These are phyloP conservation scores for Saccharomycopsis lassenensis DNA, from an alignment of 805 yeast genomes.

Conservation along the genomic window DNA sequence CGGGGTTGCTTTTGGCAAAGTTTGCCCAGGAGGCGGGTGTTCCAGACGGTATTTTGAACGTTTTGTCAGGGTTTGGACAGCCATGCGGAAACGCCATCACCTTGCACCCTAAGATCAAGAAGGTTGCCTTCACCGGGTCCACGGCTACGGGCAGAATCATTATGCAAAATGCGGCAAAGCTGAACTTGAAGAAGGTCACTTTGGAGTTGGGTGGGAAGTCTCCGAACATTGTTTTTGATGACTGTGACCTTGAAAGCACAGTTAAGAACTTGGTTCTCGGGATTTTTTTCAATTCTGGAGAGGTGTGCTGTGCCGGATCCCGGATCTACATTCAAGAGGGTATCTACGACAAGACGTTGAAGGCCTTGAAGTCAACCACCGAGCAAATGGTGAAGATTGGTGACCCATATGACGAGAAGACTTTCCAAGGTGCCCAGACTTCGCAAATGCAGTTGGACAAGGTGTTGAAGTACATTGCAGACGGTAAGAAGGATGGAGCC, in stretches of 20 bases:
- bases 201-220: slow-evolving; percentile 64
- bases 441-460: slow-evolving; percentile 48
- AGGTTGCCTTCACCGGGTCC: slow-evolving; percentile 61
- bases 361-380: slow-evolving; percentile 38
- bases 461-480: slow-evolving; percentile 45
- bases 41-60: slow-evolving; percentile 55
- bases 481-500: slow-evolving; percentile 50
- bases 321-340: slow-evolving; percentile 54
- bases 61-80: slow-evolving; percentile 52
- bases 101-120: slow-evolving; percentile 45
- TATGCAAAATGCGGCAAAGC: slow-evolving; percentile 49
- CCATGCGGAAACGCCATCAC: slow-evolving; percentile 50
- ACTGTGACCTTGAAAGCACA: slow-evolving; percentile 41
- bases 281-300: slow-evolving; percentile 61
- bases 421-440: slow-evolving; percentile 58
- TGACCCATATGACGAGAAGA: slow-evolving; percentile 46
- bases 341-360: slow-evolving; percentile 41
- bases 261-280: slow-evolving; percentile 40
- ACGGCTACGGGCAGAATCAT: slow-evolving; percentile 52
- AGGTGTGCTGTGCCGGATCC: slow-evolving; percentile 62
- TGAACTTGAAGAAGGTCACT: slow-evolving; percentile 56
- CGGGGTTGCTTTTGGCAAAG: slow-evolving; percentile 46
- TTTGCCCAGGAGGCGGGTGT: slow-evolving; percentile 47
- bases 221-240: slow-evolving; percentile 53
- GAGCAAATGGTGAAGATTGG: slow-evolving; percentile 47